These are phyloP conservation scores for Exophiala viscosa DNA, from an alignment of 2,329 filamentous ascomycete species.

Conservation along the genomic window DNA sequence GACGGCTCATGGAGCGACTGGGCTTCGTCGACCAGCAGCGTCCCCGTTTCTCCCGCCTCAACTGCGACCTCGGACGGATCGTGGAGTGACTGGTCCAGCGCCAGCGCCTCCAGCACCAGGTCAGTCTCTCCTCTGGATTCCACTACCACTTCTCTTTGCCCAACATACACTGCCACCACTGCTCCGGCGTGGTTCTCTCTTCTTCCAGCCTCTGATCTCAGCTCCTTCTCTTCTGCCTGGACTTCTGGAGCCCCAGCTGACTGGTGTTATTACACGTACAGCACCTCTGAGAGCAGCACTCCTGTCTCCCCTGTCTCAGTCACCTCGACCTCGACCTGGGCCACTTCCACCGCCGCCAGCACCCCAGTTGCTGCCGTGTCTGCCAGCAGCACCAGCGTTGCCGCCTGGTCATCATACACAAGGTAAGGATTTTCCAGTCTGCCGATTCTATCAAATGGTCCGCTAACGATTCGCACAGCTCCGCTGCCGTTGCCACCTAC, in stretches of 20 bases:
- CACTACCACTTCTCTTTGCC: slow-evolving; percentile 3
- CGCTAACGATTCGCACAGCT: slow-evolving; percentile 17
- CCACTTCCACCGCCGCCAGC: slow-evolving; percentile 5
- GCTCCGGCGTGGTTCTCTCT: slow-evolving; percentile 21
- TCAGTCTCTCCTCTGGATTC: neutral
- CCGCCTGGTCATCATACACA: slow-evolving; percentile 14
- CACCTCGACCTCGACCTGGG: neutral
- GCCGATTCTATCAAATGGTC: neutral
- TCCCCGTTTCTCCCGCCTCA: slow-evolving; percentile 11
- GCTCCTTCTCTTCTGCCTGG: slow-evolving; percentile 18
- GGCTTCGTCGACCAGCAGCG: slow-evolving; percentile 8
- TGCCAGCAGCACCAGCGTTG: slow-evolving; percentile 7
- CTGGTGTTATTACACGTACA: slow-evolving; percentile 22
- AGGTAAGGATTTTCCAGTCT: slow-evolving; percentile 23
- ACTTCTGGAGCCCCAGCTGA: slow-evolving; percentile 16
- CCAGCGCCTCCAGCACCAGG: slow-evolving; percentile 5
- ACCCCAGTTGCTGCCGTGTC: slow-evolving; percentile 10
- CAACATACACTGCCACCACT: slow-evolving; percentile 15
- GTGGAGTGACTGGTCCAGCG: slow-evolving; percentile 2
- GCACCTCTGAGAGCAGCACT: slow-evolving; percentile 7
- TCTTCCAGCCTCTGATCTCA: slow-evolving; percentile 12
- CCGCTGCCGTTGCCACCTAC: slow-evolving; percentile 25
- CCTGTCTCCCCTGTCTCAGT: slow-evolving; percentile 12
- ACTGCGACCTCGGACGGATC: neutral
- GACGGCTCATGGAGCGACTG: slow-evolving; percentile 10